Conservation (phyloP, 371 early-diverging fungal genomes). For the Saksenaea oblongispora region DNA sequence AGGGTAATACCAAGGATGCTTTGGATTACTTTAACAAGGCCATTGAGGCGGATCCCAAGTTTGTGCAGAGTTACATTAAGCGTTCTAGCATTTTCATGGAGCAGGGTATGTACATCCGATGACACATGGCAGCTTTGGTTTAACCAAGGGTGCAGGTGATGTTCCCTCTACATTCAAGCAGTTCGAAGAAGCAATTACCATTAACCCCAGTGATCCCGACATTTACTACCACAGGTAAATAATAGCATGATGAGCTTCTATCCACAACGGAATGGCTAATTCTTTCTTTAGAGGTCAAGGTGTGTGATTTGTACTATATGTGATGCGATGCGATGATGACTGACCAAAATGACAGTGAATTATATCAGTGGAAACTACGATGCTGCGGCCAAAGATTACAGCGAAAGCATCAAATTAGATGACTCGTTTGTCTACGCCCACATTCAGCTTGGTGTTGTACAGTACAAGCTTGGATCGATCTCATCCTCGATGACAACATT, state of each 20-base stretch:
- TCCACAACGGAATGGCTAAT: neutral
- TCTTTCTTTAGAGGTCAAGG: slow-evolving; percentile 40
- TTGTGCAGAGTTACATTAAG: slow-evolving; percentile 86
- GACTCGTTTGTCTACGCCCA: slow-evolving; percentile 86
- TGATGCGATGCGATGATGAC: neutral
- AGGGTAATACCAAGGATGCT: slow-evolving; percentile 79
- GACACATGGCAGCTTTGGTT: too few relatives aligned
- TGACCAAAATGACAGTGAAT: slow-evolving; percentile 37
- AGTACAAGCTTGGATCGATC: slow-evolving; percentile 86
- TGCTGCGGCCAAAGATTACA: slow-evolving; percentile 85
- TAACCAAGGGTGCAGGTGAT: too few relatives aligned
- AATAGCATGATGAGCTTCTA: slow-evolving; percentile 8
- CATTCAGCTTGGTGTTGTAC: slow-evolving; percentile 94
- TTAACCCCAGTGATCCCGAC: slow-evolving; percentile 73
- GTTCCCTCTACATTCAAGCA: slow-evolving; percentile 63
- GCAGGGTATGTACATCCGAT: slow-evolving; percentile 41
- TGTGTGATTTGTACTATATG: slow-evolving; percentile 4
- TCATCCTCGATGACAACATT: slow-evolving; percentile 77
- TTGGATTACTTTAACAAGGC: slow-evolving; percentile 78
- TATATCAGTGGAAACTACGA: slow-evolving; percentile 80
- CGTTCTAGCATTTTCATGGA: slow-evolving; percentile 90
- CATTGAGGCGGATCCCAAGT: slow-evolving; percentile 74
- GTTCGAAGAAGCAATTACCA: slow-evolving; percentile 70
- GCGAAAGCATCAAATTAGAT: slow-evolving; percentile 79
- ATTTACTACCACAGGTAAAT: slow-evolving; percentile 71